A percentile compares a stretch with the other conserved stretches of the same genome.
phyloP scores from a whole-genome alignment of 2,329 filamentous ascomycete species.

The Aureobasidium sp. region DNA sequence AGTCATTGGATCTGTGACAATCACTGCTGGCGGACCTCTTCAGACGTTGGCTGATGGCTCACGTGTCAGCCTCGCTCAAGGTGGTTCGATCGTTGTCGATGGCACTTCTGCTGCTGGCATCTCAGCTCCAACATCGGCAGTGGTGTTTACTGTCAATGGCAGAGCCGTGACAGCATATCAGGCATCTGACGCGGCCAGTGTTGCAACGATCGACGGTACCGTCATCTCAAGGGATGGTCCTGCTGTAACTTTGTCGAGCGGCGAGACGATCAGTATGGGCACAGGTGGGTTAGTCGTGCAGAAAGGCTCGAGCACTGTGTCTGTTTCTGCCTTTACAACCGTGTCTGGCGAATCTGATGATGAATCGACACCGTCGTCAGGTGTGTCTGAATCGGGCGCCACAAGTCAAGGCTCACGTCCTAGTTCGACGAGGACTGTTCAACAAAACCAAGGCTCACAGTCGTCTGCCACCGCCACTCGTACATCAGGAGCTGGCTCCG shows the following conservation, averaged over 20 bases:
- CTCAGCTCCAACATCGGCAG: background rate
- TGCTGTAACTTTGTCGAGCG: conserved; percentile 19
- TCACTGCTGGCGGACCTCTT: conserved; percentile 17
- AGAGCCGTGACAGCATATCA: conserved; percentile 18
- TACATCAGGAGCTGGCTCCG: background rate
- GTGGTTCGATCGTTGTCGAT: conserved; percentile 16
- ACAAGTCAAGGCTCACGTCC: background rate
- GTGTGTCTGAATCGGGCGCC: background rate
- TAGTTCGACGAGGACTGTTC: background rate
- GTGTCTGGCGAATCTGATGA: background rate
- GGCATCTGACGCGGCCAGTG: background rate
- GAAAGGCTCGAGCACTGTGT: background rate
- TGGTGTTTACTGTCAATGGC: conserved; percentile 19
- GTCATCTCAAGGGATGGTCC: conserved; percentile 18
- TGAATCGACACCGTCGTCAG: background rate
- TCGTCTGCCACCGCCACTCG: background rate
- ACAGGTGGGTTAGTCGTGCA: background rate
- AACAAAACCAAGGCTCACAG: background rate
- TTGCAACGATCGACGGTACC: conserved; percentile 19
- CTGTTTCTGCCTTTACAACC: background rate
- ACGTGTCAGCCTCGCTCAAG: conserved; percentile 18
- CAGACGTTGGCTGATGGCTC: conserved; percentile 20
- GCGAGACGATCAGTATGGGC: conserved; percentile 20
- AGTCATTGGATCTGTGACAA: conserved; percentile 20
- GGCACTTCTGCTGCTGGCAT: background rate